Conservation (phyloP, 495 filamentous ascomycete species). For the Aspergillus diversus region DNA sequence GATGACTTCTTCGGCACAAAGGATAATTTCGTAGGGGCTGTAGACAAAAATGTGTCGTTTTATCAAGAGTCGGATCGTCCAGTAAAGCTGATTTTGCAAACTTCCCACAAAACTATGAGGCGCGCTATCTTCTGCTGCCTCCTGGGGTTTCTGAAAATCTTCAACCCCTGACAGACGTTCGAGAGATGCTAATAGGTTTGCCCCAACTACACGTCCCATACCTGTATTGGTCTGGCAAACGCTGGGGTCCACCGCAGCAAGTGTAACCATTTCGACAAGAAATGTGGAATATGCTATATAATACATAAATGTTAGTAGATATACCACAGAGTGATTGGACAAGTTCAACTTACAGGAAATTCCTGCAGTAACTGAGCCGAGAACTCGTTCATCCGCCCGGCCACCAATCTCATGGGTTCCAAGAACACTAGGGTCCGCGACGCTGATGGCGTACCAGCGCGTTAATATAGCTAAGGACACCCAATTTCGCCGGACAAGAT, state of each 20-base stretch:
- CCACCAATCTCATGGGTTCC: constrained; percentile 51
- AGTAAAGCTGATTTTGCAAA: constrained; percentile 71
- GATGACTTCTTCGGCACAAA: constrained; percentile 61
- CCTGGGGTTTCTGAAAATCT: constrained; percentile 40
- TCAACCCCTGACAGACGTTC: constrained; percentile 46
- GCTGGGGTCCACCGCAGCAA: constrained; percentile 40
- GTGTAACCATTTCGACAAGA: constrained; percentile 44
- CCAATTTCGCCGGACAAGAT: constrained; percentile 73
- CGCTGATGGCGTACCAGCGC: constrained; percentile 74
- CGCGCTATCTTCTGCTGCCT: constrained; percentile 33
- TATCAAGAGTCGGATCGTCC: constrained; percentile 69
- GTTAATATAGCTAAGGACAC: constrained; percentile 74
- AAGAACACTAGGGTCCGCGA: constrained; percentile 64
- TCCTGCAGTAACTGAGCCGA: constrained; percentile 66
- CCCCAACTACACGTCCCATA: constrained; percentile 42
- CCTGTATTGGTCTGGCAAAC: constrained; percentile 48
- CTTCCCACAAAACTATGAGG: constrained; percentile 42
- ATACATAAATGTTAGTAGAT: constrained; percentile 1
- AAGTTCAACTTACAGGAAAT: constrained; percentile 65
- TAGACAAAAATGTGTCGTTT: constrained; percentile 59
- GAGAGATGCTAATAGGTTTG: constrained; percentile 42
- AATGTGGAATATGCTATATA: constrained; percentile 51
- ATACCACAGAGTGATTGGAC: constrained; percentile 9
- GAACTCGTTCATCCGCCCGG: constrained; percentile 64
- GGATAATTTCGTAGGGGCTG: constrained; percentile 63